Base-by-base conservation (phyloP, 2,329 filamentous ascomycete genomes). In the Magnaporthales sp. region DNA sequence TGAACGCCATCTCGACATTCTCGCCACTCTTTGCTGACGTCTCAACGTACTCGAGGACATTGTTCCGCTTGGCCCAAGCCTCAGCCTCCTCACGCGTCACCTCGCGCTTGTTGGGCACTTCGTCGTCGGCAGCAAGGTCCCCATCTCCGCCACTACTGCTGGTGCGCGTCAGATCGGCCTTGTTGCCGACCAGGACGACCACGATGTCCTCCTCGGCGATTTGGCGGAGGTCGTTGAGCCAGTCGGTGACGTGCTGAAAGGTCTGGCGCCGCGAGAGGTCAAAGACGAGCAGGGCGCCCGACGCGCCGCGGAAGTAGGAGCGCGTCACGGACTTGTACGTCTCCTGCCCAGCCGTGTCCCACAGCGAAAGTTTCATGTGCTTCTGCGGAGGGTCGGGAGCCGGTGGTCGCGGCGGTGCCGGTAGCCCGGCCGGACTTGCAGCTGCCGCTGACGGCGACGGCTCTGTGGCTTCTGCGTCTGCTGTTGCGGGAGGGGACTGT, bases 161-260 rank as follows among this genome's bases (percentile, higher is more conserved):
- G 68, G 76, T 69, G 51, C 67, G 65, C 0, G 91, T 88, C 58
- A 98, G 82, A 78, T 99, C 95, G 38, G 87, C 87, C 79, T 99
- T 99, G 80, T 99, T 99, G 58, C 95, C 95, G 5, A 99, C 95
- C 6, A 99, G 81, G 24, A 99, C 89, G 19, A 98, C 91, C 62
- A 97, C 91, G 70, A 98, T 97, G 74, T 95, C 91, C 27, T 95
- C 92, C 78, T 98, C 95, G 64, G 95, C 95, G 72, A 98, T 97
- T 77, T 95, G 92, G 58, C 93, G 88, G 70, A 99, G 84, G 79
- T 99, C 95, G 73, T 94, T 89, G 61, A 98, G 87, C 95, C 95
- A 99, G 78, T 92, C 89, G 32, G 91, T 96, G 66, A 92, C 94
- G 73, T 94, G 93, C 68, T 87, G 81, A 75, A 98, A 98, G 8